Evolutionary conservation across 2,329 filamentous ascomycete species (phyloP).

Genomic region (Beauveria asiatica): DNA sequence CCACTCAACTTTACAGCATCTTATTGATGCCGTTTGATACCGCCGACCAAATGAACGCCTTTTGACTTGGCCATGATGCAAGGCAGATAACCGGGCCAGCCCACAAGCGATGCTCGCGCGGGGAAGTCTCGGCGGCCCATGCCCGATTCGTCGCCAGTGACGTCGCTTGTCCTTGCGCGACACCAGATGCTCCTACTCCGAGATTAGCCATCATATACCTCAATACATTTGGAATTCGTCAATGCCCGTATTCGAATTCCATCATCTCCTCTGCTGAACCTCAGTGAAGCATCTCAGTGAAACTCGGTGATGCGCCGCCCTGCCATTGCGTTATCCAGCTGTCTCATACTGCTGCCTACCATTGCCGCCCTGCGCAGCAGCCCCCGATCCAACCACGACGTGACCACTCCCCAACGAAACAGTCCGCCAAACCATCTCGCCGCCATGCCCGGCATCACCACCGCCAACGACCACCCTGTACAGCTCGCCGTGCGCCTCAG

Average conservation of each 20-base stretch:
- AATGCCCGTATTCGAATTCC: not conserved
- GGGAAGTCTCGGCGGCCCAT: constrained; percentile 6
- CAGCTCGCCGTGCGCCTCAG: constrained; percentile 59
- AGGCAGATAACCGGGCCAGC: not conserved
- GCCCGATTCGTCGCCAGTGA: constrained; percentile 3
- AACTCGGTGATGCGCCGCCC: constrained; percentile 3
- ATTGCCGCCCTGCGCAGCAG: not conserved
- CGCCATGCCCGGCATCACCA: constrained; percentile 13
- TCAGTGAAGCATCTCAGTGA: not conserved
- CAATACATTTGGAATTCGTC: not conserved
- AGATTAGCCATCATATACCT: not conserved
- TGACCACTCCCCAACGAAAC: not conserved
- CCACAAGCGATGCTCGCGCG: not conserved
- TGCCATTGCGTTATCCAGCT: constrained; percentile 5
- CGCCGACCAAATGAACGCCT: not conserved
- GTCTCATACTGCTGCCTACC: constrained; percentile 1
- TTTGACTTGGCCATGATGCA: not conserved
- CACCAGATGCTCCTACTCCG: not conserved
- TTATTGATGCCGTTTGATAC: not conserved
- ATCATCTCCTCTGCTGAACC: not conserved
- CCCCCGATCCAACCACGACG: not conserved
- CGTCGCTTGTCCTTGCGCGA: not conserved
- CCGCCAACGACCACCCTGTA: constrained; percentile 17
- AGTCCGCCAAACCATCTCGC: not conserved
- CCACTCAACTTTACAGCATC: not conserved